phyloP scores from a whole-genome alignment of 805 yeast genomes.

The Debaryomyces castellii region DNA sequence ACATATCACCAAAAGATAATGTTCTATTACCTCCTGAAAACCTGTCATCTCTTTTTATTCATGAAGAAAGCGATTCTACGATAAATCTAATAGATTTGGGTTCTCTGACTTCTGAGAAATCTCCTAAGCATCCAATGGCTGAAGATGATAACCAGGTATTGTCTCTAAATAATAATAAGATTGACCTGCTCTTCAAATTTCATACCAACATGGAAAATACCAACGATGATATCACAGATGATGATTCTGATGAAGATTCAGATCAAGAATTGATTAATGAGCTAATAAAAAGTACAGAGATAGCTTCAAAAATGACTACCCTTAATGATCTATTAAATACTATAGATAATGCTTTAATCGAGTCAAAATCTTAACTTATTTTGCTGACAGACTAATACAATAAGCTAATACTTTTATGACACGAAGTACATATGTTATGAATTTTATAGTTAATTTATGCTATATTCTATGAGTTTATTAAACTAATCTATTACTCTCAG shows the following conservation, averaged over 20 bases:
- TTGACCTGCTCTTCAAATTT: constrained; percentile 1
- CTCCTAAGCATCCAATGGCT: neutral
- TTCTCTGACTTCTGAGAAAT: neutral
- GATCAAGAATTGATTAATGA: constrained; percentile 20
- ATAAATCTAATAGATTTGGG: neutral
- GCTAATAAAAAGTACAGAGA: constrained; percentile 4
- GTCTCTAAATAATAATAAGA: neutral
- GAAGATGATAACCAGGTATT: neutral
- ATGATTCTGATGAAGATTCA: constrained; percentile 14
- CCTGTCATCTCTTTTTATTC: too few relatives aligned
- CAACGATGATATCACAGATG: neutral
- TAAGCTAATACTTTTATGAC: neutral
- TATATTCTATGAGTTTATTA: neutral
- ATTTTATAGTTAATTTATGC: neutral
- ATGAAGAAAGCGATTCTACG: constrained; percentile 1
- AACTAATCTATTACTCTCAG: constrained; percentile 45
- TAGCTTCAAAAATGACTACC: neutral
- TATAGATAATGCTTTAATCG: constrained; percentile 14
- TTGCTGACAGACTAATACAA: too few relatives aligned
- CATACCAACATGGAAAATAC: neutral
- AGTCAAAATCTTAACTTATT: neutral
- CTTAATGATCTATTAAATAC: constrained; percentile 13
- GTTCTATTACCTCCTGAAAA: too few relatives aligned
- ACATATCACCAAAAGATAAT: neutral
- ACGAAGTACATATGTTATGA: neutral